phyloP scores from a whole-genome alignment of 2,329 filamentous ascomycete species.

The Rutstroemia sp. region DNA sequence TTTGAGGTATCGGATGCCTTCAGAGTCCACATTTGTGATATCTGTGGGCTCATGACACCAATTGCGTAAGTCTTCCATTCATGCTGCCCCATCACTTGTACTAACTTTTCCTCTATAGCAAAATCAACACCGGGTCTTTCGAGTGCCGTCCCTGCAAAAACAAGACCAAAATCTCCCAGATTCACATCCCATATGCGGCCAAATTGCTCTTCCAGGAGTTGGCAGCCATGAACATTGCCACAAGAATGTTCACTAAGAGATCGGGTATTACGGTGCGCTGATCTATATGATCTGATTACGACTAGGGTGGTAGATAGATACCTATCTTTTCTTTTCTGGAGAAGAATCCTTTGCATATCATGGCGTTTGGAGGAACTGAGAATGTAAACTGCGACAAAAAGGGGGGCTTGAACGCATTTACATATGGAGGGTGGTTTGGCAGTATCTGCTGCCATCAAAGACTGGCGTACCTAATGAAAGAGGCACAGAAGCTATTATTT shows the following conservation, averaged over 20 bases:
- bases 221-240: slow-evolving; percentile 96
- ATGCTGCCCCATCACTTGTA: slow-evolving; percentile 1
- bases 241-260: slow-evolving; percentile 89
- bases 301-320: slow-evolving; percentile 1
- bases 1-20: slow-evolving; percentile 98
- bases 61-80: slow-evolving; percentile 70
- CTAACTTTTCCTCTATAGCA: slow-evolving; percentile 46
- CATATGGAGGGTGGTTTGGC: slow-evolving; percentile 9
- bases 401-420: slow-evolving; percentile 10
- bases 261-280: slow-evolving; percentile 67
- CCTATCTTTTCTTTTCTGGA: slow-evolving; percentile 4
- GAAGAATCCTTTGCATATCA: slow-evolving; percentile 22
- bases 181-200: slow-evolving; percentile 95
- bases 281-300: slow-evolving; percentile 18
- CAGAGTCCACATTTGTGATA: slow-evolving; percentile 96
- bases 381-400: slow-evolving; percentile 11
- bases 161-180: slow-evolving; percentile 96
- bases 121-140: slow-evolving; percentile 91
- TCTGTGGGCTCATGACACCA: slow-evolving; percentile 97
- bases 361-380: slow-evolving; percentile 26
- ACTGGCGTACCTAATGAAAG: background rate
- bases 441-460: background rate
- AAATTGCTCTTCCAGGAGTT: slow-evolving; percentile 98
- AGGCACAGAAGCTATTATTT: slow-evolving; percentile 1
- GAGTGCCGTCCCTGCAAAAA: slow-evolving; percentile 98